Evolutionary conservation across 306 rosid species (phyloP).

Genomic region (Pterocarpus macrocarpus): DNA sequence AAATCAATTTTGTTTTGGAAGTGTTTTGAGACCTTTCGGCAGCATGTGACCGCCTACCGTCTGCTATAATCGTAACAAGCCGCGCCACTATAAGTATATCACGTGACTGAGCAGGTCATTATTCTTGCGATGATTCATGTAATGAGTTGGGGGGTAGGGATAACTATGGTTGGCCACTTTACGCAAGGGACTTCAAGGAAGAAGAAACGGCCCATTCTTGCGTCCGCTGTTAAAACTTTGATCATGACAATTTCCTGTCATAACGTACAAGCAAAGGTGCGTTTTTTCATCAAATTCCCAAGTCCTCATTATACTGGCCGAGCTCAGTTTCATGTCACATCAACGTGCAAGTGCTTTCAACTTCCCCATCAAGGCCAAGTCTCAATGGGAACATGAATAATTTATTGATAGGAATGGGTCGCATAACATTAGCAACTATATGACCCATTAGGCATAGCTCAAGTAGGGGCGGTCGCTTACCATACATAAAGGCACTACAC

Average conservation of each 20-base stretch:
- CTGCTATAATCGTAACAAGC: background rate
- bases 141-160: slow-evolving; percentile 6
- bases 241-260: background rate
- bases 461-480: background rate
- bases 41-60: slow-evolving; percentile 21
- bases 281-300: background rate
- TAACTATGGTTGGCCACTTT: slow-evolving; percentile 2
- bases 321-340: slow-evolving; percentile 12
- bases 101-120: slow-evolving; percentile 1
- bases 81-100: background rate
- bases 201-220: slow-evolving; percentile 15
- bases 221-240: background rate
- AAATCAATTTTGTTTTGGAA: slow-evolving; percentile 12
- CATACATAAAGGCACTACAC: background rate
- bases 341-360: background rate
- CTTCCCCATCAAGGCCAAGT: slow-evolving; percentile 4
- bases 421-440: background rate
- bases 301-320: background rate
- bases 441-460: background rate
- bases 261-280: background rate
- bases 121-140: background rate
- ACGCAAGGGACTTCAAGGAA: background rate
- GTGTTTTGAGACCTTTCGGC: background rate
- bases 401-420: slow-evolving; percentile 7
- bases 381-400: background rate